A percentile compares a stretch with the other conserved stretches of the same genome.
These are phyloP conservation scores for Sarcodon sp. DNA, from an alignment of 768 basidiomycete genomes.

Conservation along the genomic window DNA sequence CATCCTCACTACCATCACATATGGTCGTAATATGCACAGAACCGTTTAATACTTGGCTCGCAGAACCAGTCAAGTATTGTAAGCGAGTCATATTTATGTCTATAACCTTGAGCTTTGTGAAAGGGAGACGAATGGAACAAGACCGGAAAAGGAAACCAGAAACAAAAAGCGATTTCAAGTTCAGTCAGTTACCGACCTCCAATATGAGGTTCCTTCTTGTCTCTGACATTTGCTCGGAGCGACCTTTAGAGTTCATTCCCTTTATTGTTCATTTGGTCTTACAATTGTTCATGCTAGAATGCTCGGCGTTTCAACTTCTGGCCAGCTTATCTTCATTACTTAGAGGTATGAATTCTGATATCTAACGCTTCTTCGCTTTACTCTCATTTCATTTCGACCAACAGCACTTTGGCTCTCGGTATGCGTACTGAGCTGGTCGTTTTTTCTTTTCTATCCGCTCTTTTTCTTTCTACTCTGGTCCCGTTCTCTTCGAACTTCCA, in stretches of 20 bases:
- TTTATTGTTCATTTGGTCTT: neutral
- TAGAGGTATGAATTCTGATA: neutral
- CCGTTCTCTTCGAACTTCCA: constrained; percentile 15
- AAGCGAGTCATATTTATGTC: no score
- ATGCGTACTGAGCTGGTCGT: constrained; percentile 16
- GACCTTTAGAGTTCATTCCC: neutral
- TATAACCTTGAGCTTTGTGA: no score
- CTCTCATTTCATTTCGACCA: neutral
- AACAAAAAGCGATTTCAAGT: no score
- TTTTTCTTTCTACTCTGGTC: constrained; percentile 10
- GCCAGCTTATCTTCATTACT: constrained; percentile 2
- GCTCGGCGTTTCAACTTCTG: neutral
- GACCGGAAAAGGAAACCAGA: no score
- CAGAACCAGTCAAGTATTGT: no score
- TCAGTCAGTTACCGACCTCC: no score
- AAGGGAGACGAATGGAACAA: no score
- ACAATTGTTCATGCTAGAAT: neutral
- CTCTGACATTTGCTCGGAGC: no score
- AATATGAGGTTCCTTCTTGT: no score
- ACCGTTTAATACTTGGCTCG: no score
- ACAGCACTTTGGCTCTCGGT: constrained; percentile 6
- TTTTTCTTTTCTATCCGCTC: constrained; percentile 15
- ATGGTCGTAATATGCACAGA: no score
- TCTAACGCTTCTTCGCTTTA: neutral
- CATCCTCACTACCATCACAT: no score